Conservation (phyloP, 2,329 filamentous ascomycete genomes). For the Trichoderma asperellum region DNA sequence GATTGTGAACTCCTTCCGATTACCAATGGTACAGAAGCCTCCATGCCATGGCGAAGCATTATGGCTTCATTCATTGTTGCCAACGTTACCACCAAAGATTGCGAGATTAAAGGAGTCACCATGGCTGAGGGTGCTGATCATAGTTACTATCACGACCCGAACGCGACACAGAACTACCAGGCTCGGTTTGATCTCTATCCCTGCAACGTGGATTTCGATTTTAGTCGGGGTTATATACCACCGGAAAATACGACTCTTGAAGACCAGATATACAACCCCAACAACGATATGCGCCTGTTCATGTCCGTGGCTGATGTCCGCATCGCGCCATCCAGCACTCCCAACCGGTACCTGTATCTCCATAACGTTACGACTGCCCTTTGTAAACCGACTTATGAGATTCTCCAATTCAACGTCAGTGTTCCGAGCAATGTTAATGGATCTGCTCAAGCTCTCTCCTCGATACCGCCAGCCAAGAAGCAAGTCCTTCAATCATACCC, state of each 20-base stretch:
- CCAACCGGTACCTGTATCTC: slow-evolving; percentile 25
- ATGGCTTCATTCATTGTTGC: slow-evolving; percentile 33
- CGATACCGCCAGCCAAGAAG: slow-evolving; percentile 9
- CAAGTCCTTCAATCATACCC: neutral
- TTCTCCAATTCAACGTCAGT: slow-evolving; percentile 29
- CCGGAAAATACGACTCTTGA: slow-evolving; percentile 23
- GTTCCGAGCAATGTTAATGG: slow-evolving; percentile 30
- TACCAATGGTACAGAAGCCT: slow-evolving; percentile 31
- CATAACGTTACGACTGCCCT: slow-evolving; percentile 32
- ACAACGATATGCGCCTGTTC: slow-evolving; percentile 3
- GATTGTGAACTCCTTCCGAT: slow-evolving; percentile 35
- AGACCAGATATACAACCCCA: neutral
- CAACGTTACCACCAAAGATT: slow-evolving; percentile 34
- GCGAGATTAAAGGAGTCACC: slow-evolving; percentile 35
- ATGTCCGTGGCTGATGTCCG: slow-evolving; percentile 21
- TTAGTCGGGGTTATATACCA: slow-evolving; percentile 30
- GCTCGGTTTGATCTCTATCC: slow-evolving; percentile 34
- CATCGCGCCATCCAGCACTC: neutral
- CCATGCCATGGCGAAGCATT: slow-evolving; percentile 35
- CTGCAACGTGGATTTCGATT: slow-evolving; percentile 37
- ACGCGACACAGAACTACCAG: slow-evolving; percentile 38
- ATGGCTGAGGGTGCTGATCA: slow-evolving; percentile 35
- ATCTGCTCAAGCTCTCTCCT: slow-evolving; percentile 33
- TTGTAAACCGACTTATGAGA: slow-evolving; percentile 6
- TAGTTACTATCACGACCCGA: slow-evolving; percentile 33